Percentiles rank a stretch among this genome's conserved stretches.
Conservation (phyloP, 331 rosid genomes). For the Malus hybrid region DNA sequence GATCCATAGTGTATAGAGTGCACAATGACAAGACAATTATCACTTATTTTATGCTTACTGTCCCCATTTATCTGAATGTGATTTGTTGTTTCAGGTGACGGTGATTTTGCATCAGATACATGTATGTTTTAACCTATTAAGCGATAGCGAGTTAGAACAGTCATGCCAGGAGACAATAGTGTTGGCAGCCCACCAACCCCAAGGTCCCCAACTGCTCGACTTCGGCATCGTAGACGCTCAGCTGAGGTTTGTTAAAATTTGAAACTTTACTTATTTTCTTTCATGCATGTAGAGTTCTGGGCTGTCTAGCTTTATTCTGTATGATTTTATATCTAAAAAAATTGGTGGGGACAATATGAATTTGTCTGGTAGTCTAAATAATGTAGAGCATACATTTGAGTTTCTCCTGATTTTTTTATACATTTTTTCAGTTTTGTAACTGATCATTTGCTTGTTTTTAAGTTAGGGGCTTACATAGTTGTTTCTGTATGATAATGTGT, state of each 20-base stretch:
- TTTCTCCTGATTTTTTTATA: background rate
- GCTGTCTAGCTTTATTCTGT: background rate
- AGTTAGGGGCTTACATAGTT: background rate
- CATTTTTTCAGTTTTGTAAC: background rate
- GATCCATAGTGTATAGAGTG: background rate
- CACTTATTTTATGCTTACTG: background rate
- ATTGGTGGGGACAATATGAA: slow-evolving; percentile 6
- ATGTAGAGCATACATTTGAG: background rate
- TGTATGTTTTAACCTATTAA: slow-evolving; percentile 24
- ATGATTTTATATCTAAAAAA: background rate
- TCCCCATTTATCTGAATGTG: background rate
- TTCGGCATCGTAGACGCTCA: slow-evolving; percentile 85
- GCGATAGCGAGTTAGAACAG: slow-evolving; percentile 29
- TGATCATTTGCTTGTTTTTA: background rate
- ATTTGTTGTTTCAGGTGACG: slow-evolving; percentile 34
- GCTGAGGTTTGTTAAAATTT: slow-evolving; percentile 57
- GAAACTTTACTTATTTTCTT: background rate
- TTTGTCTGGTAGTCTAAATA: background rate
- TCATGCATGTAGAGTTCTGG: background rate
- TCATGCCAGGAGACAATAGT: slow-evolving; percentile 62
- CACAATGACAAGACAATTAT: too few relatives aligned
- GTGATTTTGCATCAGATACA: slow-evolving; percentile 19
- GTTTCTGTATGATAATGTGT: background rate
- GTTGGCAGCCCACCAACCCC: slow-evolving; percentile 34
- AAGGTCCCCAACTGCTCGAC: slow-evolving; percentile 29